Base-by-base conservation (phyloP, 129 eudicot species). In the Dittrichia graveolens region DNA sequence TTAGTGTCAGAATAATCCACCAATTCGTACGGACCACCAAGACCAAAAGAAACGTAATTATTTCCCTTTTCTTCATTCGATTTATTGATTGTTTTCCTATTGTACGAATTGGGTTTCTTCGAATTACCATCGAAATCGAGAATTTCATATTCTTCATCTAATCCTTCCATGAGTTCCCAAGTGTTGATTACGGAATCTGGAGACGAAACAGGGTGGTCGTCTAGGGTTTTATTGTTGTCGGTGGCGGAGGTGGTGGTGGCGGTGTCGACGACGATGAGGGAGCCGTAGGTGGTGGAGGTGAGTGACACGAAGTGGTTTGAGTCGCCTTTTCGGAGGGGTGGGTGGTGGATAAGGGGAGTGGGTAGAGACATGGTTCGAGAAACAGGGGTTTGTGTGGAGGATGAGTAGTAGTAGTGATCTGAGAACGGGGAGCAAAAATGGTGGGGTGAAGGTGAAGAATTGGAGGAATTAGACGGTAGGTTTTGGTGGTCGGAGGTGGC, bases 141-240 rank as follows among this genome's bases (percentile, higher is more conserved):
- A 1, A 61, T 40, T 54, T 80, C 79, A 62, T 72, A 74, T 9
- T 84, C 65, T 14, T 83, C 98, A 58, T 85, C 96, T 18, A 93
- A 87, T 13, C 95, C 96, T 77, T 94, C 96, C 98, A 94, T 94
- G 40, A 94, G 90, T 85, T 94, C 98, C 97, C 98, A 94, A 4
- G 98, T 87, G 77, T 94, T 90, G 65, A 94, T 94, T 9, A 94
- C 98, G 3, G 97, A 90, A 43, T 90, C 97, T 1, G 97, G 96
- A 0, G 97, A 87, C 0, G 82, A 78, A 7, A 78, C 83, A 37
- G 81, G 83, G 67, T 80, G 71, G 19, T 78, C 74, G 3, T 68
- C 70, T 38, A 39, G 64, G 42, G 78, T 49, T 62, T 63, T 74
- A 41, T 8, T 19, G 10, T 4, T 69, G 75, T 59, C 75, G 75